A percentile compares a stretch with the other conserved stretches of the same genome.
Conservation (phyloP, 2,329 filamentous ascomycete species). For the Exophiala calicioides region DNA sequence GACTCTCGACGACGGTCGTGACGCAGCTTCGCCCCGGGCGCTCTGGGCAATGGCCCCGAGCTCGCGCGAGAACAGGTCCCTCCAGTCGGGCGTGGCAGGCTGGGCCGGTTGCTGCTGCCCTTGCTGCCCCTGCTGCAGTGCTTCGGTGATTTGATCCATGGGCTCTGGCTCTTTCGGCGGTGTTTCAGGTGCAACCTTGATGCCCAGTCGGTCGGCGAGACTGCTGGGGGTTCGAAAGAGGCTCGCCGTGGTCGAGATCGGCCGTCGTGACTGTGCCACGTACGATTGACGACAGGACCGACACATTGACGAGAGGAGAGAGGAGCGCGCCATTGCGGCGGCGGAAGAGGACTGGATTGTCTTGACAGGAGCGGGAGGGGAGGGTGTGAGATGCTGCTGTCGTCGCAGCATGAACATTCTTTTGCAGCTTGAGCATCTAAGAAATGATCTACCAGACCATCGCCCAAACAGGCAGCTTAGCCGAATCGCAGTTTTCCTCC, state of each 20-base stretch:
- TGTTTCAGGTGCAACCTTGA: constrained; percentile 10
- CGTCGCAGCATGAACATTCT: no score
- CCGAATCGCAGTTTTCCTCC: constrained; percentile 18
- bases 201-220: constrained; percentile 16
- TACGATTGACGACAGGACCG: constrained; percentile 22
- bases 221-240: constrained; percentile 1
- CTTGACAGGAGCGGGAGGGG: neutral
- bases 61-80: constrained; percentile 3
- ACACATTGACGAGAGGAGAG: constrained; percentile 24
- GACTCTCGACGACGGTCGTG: constrained; percentile 12
- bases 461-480: constrained; percentile 9
- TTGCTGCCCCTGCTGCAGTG: constrained; percentile 5
- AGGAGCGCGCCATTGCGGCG: constrained; percentile 21
- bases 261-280: constrained; percentile 12
- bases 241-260: constrained; percentile 10
- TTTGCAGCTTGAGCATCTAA: no score
- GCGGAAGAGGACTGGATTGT: no score
- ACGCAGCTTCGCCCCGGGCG: constrained; percentile 20
- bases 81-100: constrained; percentile 3
- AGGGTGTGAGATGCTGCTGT: constrained; percentile 1
- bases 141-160: constrained; percentile 10
- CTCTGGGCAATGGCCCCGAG: constrained; percentile 15
- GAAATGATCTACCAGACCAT: neutral
- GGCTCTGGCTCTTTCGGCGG: constrained; percentile 4
- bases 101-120: constrained; percentile 1